Base-by-base conservation (phyloP, 805 yeast species). In the Hanseniaspora valbyensis region DNA sequence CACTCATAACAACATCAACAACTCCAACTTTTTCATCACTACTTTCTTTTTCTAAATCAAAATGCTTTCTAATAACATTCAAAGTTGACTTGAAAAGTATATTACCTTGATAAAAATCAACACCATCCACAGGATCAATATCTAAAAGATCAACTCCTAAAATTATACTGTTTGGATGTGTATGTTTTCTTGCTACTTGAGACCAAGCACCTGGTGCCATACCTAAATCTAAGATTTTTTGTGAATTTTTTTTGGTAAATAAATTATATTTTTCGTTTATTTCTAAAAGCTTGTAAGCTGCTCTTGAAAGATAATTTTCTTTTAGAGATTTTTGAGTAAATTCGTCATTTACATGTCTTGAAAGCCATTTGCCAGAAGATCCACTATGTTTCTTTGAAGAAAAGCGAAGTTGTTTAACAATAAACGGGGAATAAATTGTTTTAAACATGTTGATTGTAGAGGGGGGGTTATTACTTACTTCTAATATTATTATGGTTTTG, bases 201-300 rank as follows among this genome's bases (percentile, higher is more conserved):
- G 90, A 77, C 96, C 96, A 87, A 2, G 95, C 88, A 0, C 96
- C 96, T 0, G 96, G 96, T 0, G 95, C 95, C 63, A 79, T 88
- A 0, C 96, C 95, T 42, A 92, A 67, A 67, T 92, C 98, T 4
- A 92, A 77, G 0, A 92, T 83, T 39, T 78, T 75, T 55, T 67
- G 71, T 0, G 77, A 71, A 12, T 42, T 50, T 7, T 49, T 42
- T 2, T 71, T 71, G 36, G 66, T 64, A 62, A 90, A 80, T 2
- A 92, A 54, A 29, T 69, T 63, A 65, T 71, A 83, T 57, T 75
- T 78, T 14, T 77, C 69, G 61, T 89, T 79, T 10, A 92, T 71
- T 60, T 90, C 94, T 21, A 79, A 63, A 30, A 92, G 69, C 60
- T 92, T 92, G 67, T 78, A 90, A 0, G 96, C 96, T 0, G 98